Base-by-base conservation (phyloP, 768 basidiomycete species). In the Kwoniella europaea region DNA sequence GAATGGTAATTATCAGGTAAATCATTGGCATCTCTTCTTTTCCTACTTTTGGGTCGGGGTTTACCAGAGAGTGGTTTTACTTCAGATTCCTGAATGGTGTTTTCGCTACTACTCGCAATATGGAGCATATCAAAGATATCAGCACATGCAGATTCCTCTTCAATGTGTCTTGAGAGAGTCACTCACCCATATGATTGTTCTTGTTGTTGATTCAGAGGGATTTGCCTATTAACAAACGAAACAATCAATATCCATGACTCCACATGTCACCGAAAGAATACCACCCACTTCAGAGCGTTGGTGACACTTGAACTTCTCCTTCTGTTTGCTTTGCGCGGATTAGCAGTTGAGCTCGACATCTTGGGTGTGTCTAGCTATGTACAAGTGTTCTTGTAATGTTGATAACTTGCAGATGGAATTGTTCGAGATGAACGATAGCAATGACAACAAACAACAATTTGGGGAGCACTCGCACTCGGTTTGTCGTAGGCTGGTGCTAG, bases 1-100 rank as follows among this genome's bases (percentile, higher is more conserved):
- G 77, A 76, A 27, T 69, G 56, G 44, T 82, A 80, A 13, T 76
- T 68, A 9, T 78, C 80, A 10, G 71, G 71, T 53, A 76, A 54
- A 12, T 69, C 75, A 62, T 75, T 44, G 27, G 9, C 18, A 16
- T 27, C 62, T 35, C 24, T 24, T 42, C 29, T 44, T 27, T 66
- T 58, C n/a, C n/a, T 55, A 13, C 27, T 15, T 44, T 62, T 69
- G 7, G 60, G 62, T 44, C 72, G 56, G 7, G 68, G 71, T 67
- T 43, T 24, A 16, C 63, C 62, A 10, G 64, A 62, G 6, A 79
- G 58, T 13, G 74, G 74, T 50, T 73, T 69, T 43, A 77, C 69
- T 57, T 76, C 71, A 18, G 76, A 67, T 46, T 24, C 18, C 41
- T 64, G 18, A 43, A 27, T 56, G 20, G 56, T 55, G 24, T 10